Conservation (phyloP, 73 alveolate genomes). For the Blepharisma stoltei region DNA sequence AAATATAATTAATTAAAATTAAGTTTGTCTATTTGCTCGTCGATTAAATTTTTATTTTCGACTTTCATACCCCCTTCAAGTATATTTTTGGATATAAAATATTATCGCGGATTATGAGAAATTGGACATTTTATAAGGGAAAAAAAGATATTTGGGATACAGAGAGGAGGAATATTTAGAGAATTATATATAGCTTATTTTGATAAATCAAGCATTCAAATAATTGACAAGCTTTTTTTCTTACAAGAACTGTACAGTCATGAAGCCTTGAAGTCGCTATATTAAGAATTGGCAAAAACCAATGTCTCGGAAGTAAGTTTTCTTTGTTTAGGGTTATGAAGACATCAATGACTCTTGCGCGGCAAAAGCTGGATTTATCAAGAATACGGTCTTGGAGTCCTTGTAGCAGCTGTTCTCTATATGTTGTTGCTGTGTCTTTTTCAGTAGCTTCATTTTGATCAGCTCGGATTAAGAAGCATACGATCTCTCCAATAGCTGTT, state of each 20-base stretch:
- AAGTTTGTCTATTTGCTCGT: neutral
- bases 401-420: conserved; percentile 65
- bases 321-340: conserved; percentile 60
- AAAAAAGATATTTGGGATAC: no score
- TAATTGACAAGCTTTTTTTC: conserved; percentile 73
- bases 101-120: no score
- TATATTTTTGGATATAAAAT: no score
- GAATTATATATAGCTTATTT: no score
- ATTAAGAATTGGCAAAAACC: conserved; percentile 53
- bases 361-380: conserved; percentile 72
- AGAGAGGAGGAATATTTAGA: no score
- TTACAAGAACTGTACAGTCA: conserved; percentile 71
- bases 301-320: conserved; percentile 52
- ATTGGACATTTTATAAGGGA: no score
- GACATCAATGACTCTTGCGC: conserved; percentile 66
- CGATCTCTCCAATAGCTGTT: neutral
- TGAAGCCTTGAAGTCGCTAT: conserved; percentile 60
- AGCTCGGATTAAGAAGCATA: neutral
- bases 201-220: conserved; percentile 51
- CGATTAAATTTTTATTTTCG: neutral
- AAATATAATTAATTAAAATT: no score
- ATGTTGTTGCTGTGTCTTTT: conserved; percentile 58
- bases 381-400: conserved; percentile 57
- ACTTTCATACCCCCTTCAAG: conserved; percentile 9
- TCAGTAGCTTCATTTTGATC: conserved; percentile 54